Evolutionary conservation across 352 stramenopile species (phyloP), one percentile per base, ranked within the genome.

Genomic region (Phytopythium helicoides): DNA sequence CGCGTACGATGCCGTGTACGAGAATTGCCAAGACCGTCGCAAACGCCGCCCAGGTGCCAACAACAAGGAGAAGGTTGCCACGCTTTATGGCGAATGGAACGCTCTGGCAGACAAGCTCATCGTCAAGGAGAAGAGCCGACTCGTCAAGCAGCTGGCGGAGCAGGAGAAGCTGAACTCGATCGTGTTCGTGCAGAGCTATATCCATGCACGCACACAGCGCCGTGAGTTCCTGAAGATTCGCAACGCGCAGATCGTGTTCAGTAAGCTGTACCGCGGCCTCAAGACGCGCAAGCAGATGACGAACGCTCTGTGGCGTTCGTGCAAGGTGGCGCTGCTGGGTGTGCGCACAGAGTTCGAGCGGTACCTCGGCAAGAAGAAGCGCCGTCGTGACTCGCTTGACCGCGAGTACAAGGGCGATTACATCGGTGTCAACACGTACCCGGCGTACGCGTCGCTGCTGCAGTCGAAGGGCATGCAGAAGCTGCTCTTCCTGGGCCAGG

Each of bases 281-380:
- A 85, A 84, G 51, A 90, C 80, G 12, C 80, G 81, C 52, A 86
- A 88, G 63, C 64, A 89, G 53, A 72, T 93, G 44, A 64, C 76
- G 10, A 66, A 61, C 18, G 68, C 85, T 25, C 73, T 88, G 70
- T 89, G 76, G 77, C 63, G 58, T 42, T 81, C 75, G 40, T 92
- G 81, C 66, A 87, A 87, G 58, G 64, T 83, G 37, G 83, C 76
- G 22, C 60, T 92, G 37, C 61, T 94, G 18, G 83, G 83, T 22
- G 79, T 94, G 39, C 81, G 83, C 33, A 91, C 81, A 7, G 83
- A 92, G 52, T 94, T 94, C 42, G 83, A 94, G 70, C 79, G 80
- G 19, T 94, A 86, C 58, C 56, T 89, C 34, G 79, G 81, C 56
- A 81, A 92, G 75, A 94, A 94, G 66, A 92, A 92, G 69, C 83